phyloP scores from a whole-genome alignment of 1,284 basidiomycete genomes.

The Phlebopus sp. region DNA sequence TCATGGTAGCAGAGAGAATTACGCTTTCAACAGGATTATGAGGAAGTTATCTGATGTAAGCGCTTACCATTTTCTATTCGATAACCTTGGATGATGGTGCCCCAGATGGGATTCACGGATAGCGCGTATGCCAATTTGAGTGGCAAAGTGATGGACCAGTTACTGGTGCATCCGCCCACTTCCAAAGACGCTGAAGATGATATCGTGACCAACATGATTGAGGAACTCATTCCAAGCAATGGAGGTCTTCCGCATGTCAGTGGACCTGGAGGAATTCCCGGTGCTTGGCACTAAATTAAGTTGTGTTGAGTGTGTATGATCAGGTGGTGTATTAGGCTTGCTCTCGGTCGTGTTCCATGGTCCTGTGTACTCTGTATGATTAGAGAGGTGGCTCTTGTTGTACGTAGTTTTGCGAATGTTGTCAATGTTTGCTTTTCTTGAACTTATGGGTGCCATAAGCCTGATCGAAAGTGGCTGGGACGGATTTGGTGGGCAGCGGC shows the following conservation, averaged over 20 bases:
- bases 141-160: conserved; percentile 48
- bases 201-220: conserved; percentile 61
- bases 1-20: conserved; percentile 34
- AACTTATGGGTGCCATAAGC: too few species aligned
- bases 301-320: not conserved
- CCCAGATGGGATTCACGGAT: conserved; percentile 71
- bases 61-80: conserved; percentile 13
- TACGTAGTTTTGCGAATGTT: too few species aligned
- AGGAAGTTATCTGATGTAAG: conserved; percentile 47
- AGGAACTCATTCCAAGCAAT: conserved; percentile 45
- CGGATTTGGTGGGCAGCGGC: not conserved
- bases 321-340: not conserved
- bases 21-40: conserved; percentile 43
- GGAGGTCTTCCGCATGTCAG: conserved; percentile 9
- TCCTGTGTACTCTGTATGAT: too few species aligned
- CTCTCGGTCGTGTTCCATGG: too few species aligned
- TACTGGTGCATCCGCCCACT: conserved; percentile 41
- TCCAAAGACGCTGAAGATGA: conserved; percentile 57
- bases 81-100: conserved; percentile 13
- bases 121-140: conserved; percentile 50
- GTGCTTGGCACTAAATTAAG: conserved; percentile 36
- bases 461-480: too few species aligned
- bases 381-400: too few species aligned
- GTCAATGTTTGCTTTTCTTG: too few species aligned
- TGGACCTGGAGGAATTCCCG: conserved; percentile 36